Percentiles rank a stretch among this genome's conserved stretches.
phyloP scores from a whole-genome alignment of 805 yeast genomes.

The Alloascoidea hylecoeti region DNA sequence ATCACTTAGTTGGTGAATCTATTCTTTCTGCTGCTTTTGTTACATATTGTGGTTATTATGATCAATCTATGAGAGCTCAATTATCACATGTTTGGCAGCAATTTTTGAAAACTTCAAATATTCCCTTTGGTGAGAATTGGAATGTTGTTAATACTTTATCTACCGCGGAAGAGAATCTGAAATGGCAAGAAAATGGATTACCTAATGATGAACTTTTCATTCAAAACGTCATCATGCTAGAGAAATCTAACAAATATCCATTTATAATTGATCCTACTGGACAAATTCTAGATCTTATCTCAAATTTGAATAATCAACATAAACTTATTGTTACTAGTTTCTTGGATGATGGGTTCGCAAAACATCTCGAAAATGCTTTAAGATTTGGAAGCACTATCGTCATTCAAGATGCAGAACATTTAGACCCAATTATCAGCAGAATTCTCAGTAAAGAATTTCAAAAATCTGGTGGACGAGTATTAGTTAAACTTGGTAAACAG shows the following conservation, averaged over 20 bases:
- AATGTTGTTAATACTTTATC: constrained; percentile 22
- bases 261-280: constrained; percentile 65
- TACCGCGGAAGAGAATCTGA: constrained; percentile 22
- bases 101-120: constrained; percentile 19
- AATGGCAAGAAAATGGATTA: constrained; percentile 41
- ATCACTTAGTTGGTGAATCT: constrained; percentile 46
- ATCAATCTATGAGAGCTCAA: constrained; percentile 29
- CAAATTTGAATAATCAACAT: constrained; percentile 12
- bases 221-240: constrained; percentile 49
- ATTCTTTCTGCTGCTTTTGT: constrained; percentile 47
- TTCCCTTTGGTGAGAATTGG: constrained; percentile 24
- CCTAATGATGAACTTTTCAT: constrained; percentile 43
- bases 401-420: constrained; percentile 67
- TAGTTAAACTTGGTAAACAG: constrained; percentile 45
- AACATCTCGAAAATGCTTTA: constrained; percentile 64
- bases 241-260: constrained; percentile 27
- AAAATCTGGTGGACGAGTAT: constrained; percentile 53
- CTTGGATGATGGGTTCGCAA: constrained; percentile 47
- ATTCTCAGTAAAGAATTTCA: constrained; percentile 47
- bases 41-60: constrained; percentile 45
- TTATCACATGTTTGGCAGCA: constrained; percentile 22
- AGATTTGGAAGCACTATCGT: constrained; percentile 71
- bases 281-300: constrained; percentile 25
- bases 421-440: constrained; percentile 59
- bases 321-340: constrained; percentile 44